phyloP scores from a whole-genome alignment of 2,329 filamentous ascomycete species.

The Bipolaris oryzae region DNA sequence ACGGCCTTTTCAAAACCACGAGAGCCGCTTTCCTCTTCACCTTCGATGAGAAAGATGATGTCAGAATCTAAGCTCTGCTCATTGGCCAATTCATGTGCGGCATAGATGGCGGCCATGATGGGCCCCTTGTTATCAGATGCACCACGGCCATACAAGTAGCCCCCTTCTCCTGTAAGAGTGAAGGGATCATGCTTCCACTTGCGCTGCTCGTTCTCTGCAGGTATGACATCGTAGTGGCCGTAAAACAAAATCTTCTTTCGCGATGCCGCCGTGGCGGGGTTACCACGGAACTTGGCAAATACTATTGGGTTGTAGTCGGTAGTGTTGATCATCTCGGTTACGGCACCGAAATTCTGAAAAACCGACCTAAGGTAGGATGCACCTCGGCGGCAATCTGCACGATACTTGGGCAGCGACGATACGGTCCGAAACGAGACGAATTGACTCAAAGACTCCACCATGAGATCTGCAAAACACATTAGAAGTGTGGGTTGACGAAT shows the following conservation, averaged over 20 bases:
- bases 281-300: slow-evolving; percentile 83
- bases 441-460: slow-evolving; percentile 70
- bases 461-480: slow-evolving; percentile 57
- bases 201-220: slow-evolving; percentile 79
- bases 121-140: slow-evolving; percentile 98
- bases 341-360: slow-evolving; percentile 89
- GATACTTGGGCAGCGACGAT: slow-evolving; percentile 82
- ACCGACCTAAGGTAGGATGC: slow-evolving; percentile 88
- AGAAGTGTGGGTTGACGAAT: slow-evolving; percentile 18
- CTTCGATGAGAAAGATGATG: slow-evolving; percentile 92
- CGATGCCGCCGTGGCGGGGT: slow-evolving; percentile 65
- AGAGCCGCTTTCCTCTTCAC: slow-evolving; percentile 94
- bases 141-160: slow-evolving; percentile 93
- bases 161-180: slow-evolving; percentile 83
- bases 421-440: slow-evolving; percentile 93
- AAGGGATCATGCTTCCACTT: slow-evolving; percentile 93
- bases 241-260: slow-evolving; percentile 94
- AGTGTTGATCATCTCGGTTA: slow-evolving; percentile 81
- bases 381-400: slow-evolving; percentile 89
- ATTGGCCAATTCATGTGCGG: slow-evolving; percentile 85
- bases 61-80: slow-evolving; percentile 85
- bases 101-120: slow-evolving; percentile 90
- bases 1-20: slow-evolving; percentile 88
- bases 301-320: slow-evolving; percentile 91
- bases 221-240: slow-evolving; percentile 96